Percentiles rank a stretch among this genome's conserved stretches.
phyloP scores from a whole-genome alignment of 1,284 basidiomycete genomes.

The Sutorius eximius region DNA sequence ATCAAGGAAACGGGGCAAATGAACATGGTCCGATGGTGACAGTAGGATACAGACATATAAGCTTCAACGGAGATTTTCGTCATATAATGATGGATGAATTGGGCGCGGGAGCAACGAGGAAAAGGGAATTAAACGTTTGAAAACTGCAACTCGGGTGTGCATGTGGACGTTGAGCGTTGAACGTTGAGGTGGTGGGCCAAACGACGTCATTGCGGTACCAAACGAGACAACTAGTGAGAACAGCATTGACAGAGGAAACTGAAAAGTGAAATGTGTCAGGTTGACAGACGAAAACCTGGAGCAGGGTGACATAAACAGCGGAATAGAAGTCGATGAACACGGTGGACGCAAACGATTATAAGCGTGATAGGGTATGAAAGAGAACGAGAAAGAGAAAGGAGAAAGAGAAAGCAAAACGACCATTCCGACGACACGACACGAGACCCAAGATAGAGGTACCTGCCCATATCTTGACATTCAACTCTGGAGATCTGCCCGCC shows the following conservation, averaged over 20 bases:
- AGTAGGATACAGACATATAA: constrained; percentile 34
- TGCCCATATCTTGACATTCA: constrained; percentile 25
- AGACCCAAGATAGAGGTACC: constrained; percentile 23
- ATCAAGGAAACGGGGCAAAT: too few species aligned
- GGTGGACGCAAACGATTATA: constrained; percentile 18
- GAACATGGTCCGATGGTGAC: constrained; percentile 23
- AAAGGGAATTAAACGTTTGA: neutral
- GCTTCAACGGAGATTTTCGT: constrained; percentile 26
- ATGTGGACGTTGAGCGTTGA: too few species aligned
- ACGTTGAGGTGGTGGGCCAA: too few species aligned
- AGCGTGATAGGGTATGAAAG: constrained; percentile 31
- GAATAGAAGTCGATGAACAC: constrained; percentile 6
- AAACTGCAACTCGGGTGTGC: too few species aligned
- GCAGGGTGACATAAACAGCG: constrained; percentile 23
- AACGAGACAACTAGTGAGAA: constrained; percentile 19
- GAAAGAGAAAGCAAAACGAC: neutral
- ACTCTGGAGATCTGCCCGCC: constrained; percentile 48
- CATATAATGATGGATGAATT: constrained; percentile 28
- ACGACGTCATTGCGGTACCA: constrained; percentile 1
- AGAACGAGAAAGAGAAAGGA: neutral
- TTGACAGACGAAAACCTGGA: constrained; percentile 19
- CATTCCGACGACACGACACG: neutral
- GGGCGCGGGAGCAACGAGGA: constrained; percentile 1
- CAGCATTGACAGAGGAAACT: constrained; percentile 18
- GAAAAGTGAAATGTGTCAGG: constrained; percentile 8